Percentiles rank a stretch among this genome's conserved stretches.
phyloP scores from a whole-genome alignment of 441 rosid species.

The Heliophila coronopifolia region DNA sequence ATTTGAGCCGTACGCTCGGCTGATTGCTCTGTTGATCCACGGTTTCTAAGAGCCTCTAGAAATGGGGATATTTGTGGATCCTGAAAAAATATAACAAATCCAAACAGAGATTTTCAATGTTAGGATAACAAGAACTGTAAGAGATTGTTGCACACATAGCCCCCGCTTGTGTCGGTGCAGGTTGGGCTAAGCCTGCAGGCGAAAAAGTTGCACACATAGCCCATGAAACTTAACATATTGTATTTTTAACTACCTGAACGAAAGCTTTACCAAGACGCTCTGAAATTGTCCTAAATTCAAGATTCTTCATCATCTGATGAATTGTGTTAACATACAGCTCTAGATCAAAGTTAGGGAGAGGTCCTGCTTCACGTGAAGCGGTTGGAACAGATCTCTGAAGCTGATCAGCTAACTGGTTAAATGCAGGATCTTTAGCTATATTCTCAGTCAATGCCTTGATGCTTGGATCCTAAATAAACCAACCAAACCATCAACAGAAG shows the following conservation, averaged over 20 bases:
- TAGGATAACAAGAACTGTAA: background rate
- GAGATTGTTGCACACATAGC: background rate
- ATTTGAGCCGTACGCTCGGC: slow-evolving; percentile 77
- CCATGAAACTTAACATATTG: no score
- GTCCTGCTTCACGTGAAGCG: slow-evolving; percentile 41
- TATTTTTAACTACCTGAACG: slow-evolving; percentile 72
- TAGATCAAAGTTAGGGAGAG: slow-evolving; percentile 65
- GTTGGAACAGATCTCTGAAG: slow-evolving; percentile 73
- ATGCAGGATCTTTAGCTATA: slow-evolving; percentile 87
- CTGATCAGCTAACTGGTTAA: slow-evolving; percentile 97
- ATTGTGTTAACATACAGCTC: slow-evolving; percentile 73
- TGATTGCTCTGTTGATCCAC: slow-evolving; percentile 61
- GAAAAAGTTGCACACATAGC: no score
- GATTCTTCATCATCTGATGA: slow-evolving; percentile 94
- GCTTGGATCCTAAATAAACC: slow-evolving; percentile 66
- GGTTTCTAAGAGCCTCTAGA: slow-evolving; percentile 71
- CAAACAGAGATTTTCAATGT: background rate
- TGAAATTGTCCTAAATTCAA: slow-evolving; percentile 87
- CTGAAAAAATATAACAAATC: slow-evolving; percentile 32
- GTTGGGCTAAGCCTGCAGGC: no score
- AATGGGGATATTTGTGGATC: slow-evolving; percentile 92
- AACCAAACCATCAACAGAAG: background rate
- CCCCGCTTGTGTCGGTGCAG: no score
- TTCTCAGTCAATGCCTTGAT: slow-evolving; percentile 87
- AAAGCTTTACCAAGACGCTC: slow-evolving; percentile 85